Evolutionary conservation across 1,284 basidiomycete genomes (phyloP), one percentile per base, ranked within the genome.

Genomic region (Trametes hirsuta): DNA sequence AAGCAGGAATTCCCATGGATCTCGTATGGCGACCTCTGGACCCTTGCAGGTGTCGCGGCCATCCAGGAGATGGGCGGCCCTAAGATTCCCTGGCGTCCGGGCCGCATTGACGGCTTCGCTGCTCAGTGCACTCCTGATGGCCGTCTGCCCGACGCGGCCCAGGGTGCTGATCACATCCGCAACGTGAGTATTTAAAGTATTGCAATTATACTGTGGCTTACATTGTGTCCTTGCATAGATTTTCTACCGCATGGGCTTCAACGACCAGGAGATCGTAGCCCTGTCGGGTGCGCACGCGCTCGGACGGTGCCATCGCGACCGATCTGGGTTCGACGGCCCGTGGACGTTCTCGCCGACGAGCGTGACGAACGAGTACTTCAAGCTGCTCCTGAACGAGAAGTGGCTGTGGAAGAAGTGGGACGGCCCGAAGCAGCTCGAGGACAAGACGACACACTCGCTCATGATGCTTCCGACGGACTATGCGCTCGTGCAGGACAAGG

Each of bases 391-490:
- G 68, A 84, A 91, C 69, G 94, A 98, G 80, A 94, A 89, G 84
- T 91, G 90, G 86, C 83, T 87, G 14, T 93, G 91, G 91, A 88
- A 81, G 76, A 92, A 91, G 76, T 96, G 94, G 94, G 81, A 81
- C 64, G 96, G 95, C 47, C 95, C 95, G 41, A 95, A 94, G 79
- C 97, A 99, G 79, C 89, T 91, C 63, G 87, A 93, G 77, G 95
- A 98, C 81, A 94, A 93, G 85, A 89, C 87, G 76, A 95, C 95
- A 48, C 84, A 84, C 70, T 78, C 85, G 40, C 80, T 99, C 50
- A 98, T 99, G 96, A 98, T 98, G 96, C 79, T 97, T 46, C 93
- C 94, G 89, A 90, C 93, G 69, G 94, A 97, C 77, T 91, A 90
- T 73, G 85, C 90, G 45, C 81, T 97, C 56, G 81, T 84, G 62